Base-by-base conservation (phyloP, 2,329 filamentous ascomycete species). In the Penicillium sp. region DNA sequence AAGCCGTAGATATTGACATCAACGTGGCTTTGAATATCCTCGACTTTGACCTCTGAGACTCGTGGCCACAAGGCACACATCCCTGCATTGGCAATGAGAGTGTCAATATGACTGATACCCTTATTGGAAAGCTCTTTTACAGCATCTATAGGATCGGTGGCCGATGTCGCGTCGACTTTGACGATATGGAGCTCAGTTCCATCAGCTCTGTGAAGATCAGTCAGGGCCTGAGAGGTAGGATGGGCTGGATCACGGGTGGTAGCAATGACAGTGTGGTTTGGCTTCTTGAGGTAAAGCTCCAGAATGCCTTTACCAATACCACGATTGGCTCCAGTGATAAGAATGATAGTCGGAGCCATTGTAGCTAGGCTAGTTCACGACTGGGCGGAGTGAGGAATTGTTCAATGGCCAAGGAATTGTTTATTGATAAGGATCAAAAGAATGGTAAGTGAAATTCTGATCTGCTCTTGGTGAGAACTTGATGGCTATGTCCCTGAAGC, bases 41-140 rank as follows among this genome's bases (percentile, higher is more conserved):
- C 62, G 35, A 45, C n/a, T 27, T 64, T 69, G 44, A 72, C 63
- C 7, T 70, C 65, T 21, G 73, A 72, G 9, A 70, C 75, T 5
- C 67, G 60, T 3, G 66, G 67, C 44, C 54, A 64, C 10, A 56
- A 24, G 29, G 61, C 59, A 29, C 68, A 62, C 9, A 71, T 67
- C 7, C 71, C 73, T 5, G 75, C 72, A 60, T 76, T 77, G n/a
- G 73, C 73, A 39, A 77, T 68, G 19, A 76, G 66, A 37, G 73
- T 56, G 54, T 77, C 74, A 26, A 77, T 24, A 29, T 71, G 63
- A 46, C 62, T 48, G 22, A 75, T 64, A 6, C 68, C 73, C 7
- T 65, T 51, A 5, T 56, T 55, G 26, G 59, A 58, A 16, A 73
- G 55, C 19, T 62, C 57, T 24, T 70, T 56, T 19, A 73, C 52